Percentiles rank a stretch among this genome's conserved stretches.
phyloP scores from a whole-genome alignment of 305 asterid species.

The Fraxinus sp. region DNA sequence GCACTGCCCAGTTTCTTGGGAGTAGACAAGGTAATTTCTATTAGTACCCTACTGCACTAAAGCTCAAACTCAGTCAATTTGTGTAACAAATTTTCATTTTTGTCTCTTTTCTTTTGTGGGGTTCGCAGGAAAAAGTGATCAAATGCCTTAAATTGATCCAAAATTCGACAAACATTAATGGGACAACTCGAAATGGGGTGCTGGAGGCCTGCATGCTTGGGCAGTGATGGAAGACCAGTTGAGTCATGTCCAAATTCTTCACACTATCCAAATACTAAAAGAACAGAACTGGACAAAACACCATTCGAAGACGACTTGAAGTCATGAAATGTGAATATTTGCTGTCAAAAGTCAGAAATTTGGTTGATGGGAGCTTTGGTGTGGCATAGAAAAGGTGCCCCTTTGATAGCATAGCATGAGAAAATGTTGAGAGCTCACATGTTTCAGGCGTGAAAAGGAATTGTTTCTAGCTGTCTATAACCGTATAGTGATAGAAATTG shows the following conservation, averaged over 20 bases:
- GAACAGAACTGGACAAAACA: constrained; percentile 45
- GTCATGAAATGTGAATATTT: not conserved
- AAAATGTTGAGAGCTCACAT: constrained; percentile 20
- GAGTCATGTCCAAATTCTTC: constrained; percentile 48
- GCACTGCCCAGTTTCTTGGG: constrained; percentile 44
- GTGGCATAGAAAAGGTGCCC: constrained; percentile 22
- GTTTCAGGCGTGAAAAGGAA: constrained; percentile 25
- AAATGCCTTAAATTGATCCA: constrained; percentile 55
- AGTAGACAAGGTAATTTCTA: constrained; percentile 49
- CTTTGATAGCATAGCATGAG: not conserved
- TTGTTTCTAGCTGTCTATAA: constrained; percentile 39
- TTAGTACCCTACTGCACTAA: constrained; percentile 24
- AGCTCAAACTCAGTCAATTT: not conserved
- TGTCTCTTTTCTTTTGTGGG: constrained; percentile 13
- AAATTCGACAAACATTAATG: constrained; percentile 41
- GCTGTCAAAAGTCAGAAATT: constrained; percentile 24
- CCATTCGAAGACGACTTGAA: not conserved
- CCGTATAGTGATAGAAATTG: constrained; percentile 21
- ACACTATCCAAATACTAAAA: constrained; percentile 41
- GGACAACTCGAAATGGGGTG: constrained; percentile 15
- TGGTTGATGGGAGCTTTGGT: constrained; percentile 46
- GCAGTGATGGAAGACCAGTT: constrained; percentile 48
- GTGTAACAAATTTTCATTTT: not conserved
- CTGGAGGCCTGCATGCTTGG: constrained; percentile 55
- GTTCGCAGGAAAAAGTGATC: constrained; percentile 57